Conservation (phyloP, 2,329 filamentous ascomycete species). For the Aureobasidium namibiae region DNA sequence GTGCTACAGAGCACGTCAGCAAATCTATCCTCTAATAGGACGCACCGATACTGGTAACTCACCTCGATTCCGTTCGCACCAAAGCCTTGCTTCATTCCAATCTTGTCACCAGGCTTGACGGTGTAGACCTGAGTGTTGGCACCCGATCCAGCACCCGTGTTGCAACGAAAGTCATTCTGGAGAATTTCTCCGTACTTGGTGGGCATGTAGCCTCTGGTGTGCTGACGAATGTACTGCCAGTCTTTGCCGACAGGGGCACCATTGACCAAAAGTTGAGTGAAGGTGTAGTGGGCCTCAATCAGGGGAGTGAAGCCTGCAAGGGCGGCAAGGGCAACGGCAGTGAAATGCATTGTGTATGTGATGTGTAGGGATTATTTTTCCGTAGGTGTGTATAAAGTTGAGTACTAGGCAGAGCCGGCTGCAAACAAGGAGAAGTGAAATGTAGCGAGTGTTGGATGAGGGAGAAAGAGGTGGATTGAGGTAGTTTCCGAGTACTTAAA, state of each 20-base stretch:
- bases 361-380: not conserved
- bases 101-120: conserved; percentile 16
- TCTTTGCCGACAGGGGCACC: conserved; percentile 29
- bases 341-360: conserved; percentile 5
- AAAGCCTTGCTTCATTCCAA: conserved; percentile 16
- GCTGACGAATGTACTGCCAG: conserved; percentile 40
- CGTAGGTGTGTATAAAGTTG: not conserved
- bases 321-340: not conserved
- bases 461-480: not conserved
- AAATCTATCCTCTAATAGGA: not conserved
- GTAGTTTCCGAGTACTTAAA: not conserved
- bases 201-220: conserved; percentile 14
- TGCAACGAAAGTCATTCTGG: conserved; percentile 24
- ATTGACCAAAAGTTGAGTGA: conserved; percentile 34
- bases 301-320: conserved; percentile 11
- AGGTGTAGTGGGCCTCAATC: conserved; percentile 26
- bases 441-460: not conserved
- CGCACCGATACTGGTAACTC: not conserved
- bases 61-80: not conserved
- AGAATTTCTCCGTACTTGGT: conserved; percentile 25
- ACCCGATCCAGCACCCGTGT: conserved; percentile 17
- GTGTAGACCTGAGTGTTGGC: conserved; percentile 28
- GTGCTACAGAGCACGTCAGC: conserved; percentile 5
- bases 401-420: not conserved
- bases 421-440: not conserved